Conservation (phyloP, 2,329 filamentous ascomycete genomes). For the Nakataea oryzae region DNA sequence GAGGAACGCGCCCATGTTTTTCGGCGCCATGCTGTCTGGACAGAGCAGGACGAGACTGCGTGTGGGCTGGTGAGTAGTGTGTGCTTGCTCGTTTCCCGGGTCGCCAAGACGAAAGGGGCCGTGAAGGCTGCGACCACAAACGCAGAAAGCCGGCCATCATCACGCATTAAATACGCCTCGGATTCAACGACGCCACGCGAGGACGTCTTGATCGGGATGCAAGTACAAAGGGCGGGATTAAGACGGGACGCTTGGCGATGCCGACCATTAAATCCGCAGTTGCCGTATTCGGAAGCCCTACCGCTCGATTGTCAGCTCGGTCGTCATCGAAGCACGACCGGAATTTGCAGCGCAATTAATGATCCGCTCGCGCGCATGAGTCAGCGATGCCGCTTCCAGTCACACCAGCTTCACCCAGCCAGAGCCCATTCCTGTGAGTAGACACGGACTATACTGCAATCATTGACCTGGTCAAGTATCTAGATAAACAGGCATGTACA, state of each 20-base stretch:
- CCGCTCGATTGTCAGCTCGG: neutral
- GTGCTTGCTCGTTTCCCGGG: neutral
- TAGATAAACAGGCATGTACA: no score
- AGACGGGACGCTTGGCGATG: neutral
- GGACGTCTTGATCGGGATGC: neutral
- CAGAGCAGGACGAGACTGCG: neutral
- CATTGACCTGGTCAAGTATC: no score
- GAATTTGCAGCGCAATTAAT: no score
- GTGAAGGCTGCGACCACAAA: no score
- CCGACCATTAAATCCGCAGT: neutral
- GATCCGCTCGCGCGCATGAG: no score
- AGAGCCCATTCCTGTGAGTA: no score
- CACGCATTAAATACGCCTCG: neutral
- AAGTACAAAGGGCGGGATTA: neutral
- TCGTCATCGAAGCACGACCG: neutral
- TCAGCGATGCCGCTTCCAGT: no score
- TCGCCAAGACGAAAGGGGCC: neutral
- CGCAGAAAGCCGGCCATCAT: no score
- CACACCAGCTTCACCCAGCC: no score
- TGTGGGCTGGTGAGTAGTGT: neutral
- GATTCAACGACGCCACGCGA: neutral
- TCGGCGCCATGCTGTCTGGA: neutral
- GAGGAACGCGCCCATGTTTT: neutral
- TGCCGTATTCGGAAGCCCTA: neutral
- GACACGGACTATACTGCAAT: no score